These are phyloP conservation scores for Chytriomyces confervae DNA, from an alignment of 192 early-diverging fungal species.

Conservation along the genomic window DNA sequence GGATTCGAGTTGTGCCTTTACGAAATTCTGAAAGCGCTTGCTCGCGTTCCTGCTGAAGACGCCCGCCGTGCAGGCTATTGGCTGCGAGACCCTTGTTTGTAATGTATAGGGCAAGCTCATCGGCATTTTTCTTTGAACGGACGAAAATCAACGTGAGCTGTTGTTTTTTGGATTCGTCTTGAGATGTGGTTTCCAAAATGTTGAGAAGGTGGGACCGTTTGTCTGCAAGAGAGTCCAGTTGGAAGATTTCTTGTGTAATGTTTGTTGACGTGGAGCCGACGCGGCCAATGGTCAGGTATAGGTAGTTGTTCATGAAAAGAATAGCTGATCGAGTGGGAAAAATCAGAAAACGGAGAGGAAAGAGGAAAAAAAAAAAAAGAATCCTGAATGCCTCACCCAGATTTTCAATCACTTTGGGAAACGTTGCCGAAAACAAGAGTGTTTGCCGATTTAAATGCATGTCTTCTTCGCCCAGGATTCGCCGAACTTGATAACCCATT, in stretches of 20 bases:
- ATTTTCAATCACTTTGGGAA: constrained; percentile 72
- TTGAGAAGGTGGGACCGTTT: constrained; percentile 79
- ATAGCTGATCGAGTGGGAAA: constrained; percentile 49
- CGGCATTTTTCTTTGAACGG: constrained; percentile 86
- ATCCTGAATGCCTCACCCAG: neutral
- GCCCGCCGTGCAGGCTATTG: constrained; percentile 86
- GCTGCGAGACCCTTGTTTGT: constrained; percentile 71
- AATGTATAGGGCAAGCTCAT: constrained; percentile 74
- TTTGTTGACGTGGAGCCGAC: constrained; percentile 86
- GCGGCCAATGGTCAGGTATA: constrained; percentile 83
- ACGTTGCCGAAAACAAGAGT: constrained; percentile 90
- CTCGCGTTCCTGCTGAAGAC: constrained; percentile 88
- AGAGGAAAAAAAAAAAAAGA: too few relatives aligned
- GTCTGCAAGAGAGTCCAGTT: constrained; percentile 59
- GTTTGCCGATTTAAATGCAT: constrained; percentile 64
- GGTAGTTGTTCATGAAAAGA: constrained; percentile 74
- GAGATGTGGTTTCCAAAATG: constrained; percentile 68
- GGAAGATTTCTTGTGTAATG: constrained; percentile 84
- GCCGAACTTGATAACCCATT: constrained; percentile 86
- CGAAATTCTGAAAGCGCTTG: constrained; percentile 73
- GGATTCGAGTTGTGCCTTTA: constrained; percentile 62
- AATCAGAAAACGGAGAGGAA: too few relatives aligned
- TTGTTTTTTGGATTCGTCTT: constrained; percentile 32
- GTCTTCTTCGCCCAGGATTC: constrained; percentile 39
- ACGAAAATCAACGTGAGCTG: constrained; percentile 84